A percentile compares a stretch with the other conserved stretches of the same genome.
These are phyloP conservation scores for Boletus sensibilis DNA, from an alignment of 768 basidiomycete species.

Conservation along the genomic window DNA sequence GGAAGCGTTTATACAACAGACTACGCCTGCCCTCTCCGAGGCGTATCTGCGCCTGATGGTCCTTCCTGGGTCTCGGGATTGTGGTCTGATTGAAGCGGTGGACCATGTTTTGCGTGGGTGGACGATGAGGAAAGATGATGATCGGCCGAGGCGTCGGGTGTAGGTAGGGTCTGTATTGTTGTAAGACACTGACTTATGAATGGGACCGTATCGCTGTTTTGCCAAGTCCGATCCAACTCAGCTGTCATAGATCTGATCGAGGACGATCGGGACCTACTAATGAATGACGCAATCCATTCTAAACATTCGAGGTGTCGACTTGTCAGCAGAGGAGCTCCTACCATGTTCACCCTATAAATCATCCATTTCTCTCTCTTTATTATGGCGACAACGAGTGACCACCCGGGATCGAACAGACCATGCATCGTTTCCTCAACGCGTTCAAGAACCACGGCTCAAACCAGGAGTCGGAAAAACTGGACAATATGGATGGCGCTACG, in stretches of 20 bases:
- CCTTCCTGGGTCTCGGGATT: background rate
- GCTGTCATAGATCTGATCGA: background rate
- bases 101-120: conserved; percentile 5
- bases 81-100: background rate
- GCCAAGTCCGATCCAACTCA: background rate
- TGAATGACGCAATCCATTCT: conserved; percentile 1
- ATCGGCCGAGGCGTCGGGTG: background rate
- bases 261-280: background rate
- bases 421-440: conserved; percentile 2
- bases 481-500: background rate
- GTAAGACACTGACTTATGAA: background rate
- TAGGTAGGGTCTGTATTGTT: background rate
- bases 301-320: background rate
- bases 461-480: background rate
- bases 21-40: background rate
- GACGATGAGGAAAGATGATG: background rate
- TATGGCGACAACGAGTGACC: no score
- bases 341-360: background rate
- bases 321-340: background rate
- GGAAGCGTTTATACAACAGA: background rate
- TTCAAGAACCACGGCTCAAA: conserved; percentile 1
- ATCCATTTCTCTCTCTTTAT: background rate
- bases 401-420: background rate
- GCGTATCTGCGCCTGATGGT: background rate
- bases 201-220: background rate